Percentiles rank a stretch among this genome's conserved stretches.
These are phyloP conservation scores for Stylonectria norvegica DNA, from an alignment of 2,329 filamentous ascomycete species.

Conservation along the genomic window DNA sequence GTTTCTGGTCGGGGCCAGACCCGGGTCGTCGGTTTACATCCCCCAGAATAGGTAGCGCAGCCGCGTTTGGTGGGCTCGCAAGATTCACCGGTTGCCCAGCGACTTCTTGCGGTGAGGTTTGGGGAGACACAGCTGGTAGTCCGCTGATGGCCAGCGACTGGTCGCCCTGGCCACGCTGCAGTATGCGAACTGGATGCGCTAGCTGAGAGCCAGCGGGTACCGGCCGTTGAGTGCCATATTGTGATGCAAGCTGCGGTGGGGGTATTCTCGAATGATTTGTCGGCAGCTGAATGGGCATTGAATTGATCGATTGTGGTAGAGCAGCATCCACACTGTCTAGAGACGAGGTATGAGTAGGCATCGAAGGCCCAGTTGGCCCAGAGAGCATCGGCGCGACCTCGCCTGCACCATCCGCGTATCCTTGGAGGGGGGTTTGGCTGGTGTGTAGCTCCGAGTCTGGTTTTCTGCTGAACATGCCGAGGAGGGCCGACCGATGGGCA, in stretches of 20 bases:
- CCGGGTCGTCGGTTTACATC: slow-evolving; percentile 17
- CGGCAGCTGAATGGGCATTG: slow-evolving; percentile 17
- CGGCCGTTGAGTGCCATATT: slow-evolving; percentile 12
- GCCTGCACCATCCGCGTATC: background rate
- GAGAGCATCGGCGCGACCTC: slow-evolving; percentile 16
- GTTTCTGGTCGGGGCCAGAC: slow-evolving; percentile 32
- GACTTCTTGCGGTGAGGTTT: slow-evolving; percentile 18
- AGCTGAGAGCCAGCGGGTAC: slow-evolving; percentile 10
- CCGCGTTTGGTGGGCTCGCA: slow-evolving; percentile 17
- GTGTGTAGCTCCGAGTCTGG: slow-evolving; percentile 9
- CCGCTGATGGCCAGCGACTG: slow-evolving; percentile 16
- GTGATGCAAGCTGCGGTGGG: slow-evolving; percentile 13
- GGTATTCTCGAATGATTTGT: slow-evolving; percentile 12
- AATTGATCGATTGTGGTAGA: slow-evolving; percentile 18
- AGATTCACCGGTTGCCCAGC: slow-evolving; percentile 16
- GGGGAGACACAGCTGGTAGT: slow-evolving; percentile 15
- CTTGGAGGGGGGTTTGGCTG: slow-evolving; percentile 5
- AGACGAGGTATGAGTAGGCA: slow-evolving; percentile 11
- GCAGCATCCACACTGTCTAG: slow-evolving; percentile 14
- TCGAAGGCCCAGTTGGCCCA: slow-evolving; percentile 7
- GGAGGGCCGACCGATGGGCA: slow-evolving; percentile 46
- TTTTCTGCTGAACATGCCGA: slow-evolving; percentile 54
- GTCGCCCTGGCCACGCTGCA: slow-evolving; percentile 34
- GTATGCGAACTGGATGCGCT: slow-evolving; percentile 32
- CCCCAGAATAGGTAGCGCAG: slow-evolving; percentile 17